Evolutionary conservation across 2,329 filamentous ascomycete species (phyloP), one percentile per base, ranked within the genome.

Genomic region (Rutstroemia sydowiana): DNA sequence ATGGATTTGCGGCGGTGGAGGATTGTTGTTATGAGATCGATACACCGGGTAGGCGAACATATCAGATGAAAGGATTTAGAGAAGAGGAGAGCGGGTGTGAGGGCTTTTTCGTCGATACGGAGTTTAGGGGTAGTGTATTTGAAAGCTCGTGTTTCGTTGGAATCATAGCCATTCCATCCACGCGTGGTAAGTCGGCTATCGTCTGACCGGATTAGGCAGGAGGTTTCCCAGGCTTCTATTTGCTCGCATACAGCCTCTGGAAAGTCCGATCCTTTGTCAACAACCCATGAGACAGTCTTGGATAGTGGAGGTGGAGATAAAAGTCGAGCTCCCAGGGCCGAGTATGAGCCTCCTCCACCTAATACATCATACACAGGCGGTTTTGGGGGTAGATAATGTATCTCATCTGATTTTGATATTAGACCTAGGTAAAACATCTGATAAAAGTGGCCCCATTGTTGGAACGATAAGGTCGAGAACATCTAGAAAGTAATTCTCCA

Each of bases 181-280:
- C 89, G 81, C 0, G 93, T 98, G 2, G 92, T 97, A 45, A 88
- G 74, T 21, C 88, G 81, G 6, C 76, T 68, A 1, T 75, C 73
- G 49, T 87, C 82, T 45, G 80, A 71, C 48, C 90, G 80, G 58
- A 54, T 47, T 14, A 89, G 64, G 18, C 81, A 87, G 5, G 80
- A 79, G 1, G 91, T 95, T 14, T 82, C 70, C 91, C 93, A 96
- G 40, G 79, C 76, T 13, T 77, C 70, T 59, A 98, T 82, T 40
- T 79, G 73, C 2, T 75, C 65, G 44, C 78, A 76, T 48, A 95
- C 74, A 11, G 77, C 70, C 0, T 72, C 57, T 0, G 92, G 91
- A 59, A 97, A 97, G 69, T 97, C 93, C 14, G 81, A 85, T 28
- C 93, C 93, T 62, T 83, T 80, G 69, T 98, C 92, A 40, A 97